Percentiles rank a stretch among this genome's conserved stretches.
Evolutionary conservation across 257 asterid species (phyloP).

Genomic region (Solanum corneliomulleri): DNA sequence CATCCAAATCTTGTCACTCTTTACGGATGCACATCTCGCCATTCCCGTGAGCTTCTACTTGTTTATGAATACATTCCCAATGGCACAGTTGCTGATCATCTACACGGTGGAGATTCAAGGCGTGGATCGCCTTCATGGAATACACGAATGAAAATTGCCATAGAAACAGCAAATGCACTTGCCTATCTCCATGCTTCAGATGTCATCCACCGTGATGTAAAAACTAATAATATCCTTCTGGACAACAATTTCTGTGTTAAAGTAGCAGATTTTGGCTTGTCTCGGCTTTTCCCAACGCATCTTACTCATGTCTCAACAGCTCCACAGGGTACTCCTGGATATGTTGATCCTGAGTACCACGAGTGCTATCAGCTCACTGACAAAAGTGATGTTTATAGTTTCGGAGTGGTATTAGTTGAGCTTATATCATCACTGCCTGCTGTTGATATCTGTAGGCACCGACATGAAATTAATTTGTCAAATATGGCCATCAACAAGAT

Average conservation of each 20-base stretch:
- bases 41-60: constrained; percentile 45
- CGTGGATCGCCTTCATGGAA: constrained; percentile 44
- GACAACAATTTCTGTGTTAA: constrained; percentile 61
- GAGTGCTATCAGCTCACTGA: constrained; percentile 68
- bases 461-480: constrained; percentile 57
- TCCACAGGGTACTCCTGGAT: constrained; percentile 90
- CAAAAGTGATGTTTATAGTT: constrained; percentile 71
- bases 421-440: constrained; percentile 70
- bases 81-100: constrained; percentile 74
- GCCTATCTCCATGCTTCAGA: constrained; percentile 57
- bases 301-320: constrained; percentile 75
- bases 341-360: constrained; percentile 79
- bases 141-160: constrained; percentile 50
- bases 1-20: constrained; percentile 55
- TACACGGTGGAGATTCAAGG: constrained; percentile 45
- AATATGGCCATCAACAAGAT: constrained; percentile 69
- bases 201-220: constrained; percentile 71
- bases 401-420: constrained; percentile 69
- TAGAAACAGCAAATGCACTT: constrained; percentile 69
- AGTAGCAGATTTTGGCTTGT: constrained; percentile 82
- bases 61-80: constrained; percentile 65
- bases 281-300: constrained; percentile 49
- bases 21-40: constrained; percentile 67
- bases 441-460: constrained; percentile 58
- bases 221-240: constrained; percentile 59